Evolutionary conservation across 225 moss, liverwort and hornwort species (phyloP).

Genomic region (Climacium dendroides): DNA sequence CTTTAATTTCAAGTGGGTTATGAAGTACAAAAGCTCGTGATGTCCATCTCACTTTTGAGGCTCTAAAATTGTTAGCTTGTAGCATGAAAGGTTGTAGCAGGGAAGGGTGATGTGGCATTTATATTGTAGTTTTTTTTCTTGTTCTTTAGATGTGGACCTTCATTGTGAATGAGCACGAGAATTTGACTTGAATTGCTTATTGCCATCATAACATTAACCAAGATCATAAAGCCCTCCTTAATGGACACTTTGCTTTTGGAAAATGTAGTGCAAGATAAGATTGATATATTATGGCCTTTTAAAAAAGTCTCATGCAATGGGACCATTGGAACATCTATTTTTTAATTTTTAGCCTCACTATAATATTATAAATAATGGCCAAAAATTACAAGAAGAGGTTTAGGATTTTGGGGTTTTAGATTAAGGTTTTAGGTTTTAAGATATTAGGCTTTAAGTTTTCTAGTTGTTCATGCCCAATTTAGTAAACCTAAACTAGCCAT

Average conservation of each 20-base stretch:
- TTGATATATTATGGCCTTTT: rapidly evolving
- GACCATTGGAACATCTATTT: not conserved
- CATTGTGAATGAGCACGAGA: not conserved
- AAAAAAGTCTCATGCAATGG: not conserved
- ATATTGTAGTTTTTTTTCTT: not conserved
- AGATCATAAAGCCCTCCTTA: not conserved
- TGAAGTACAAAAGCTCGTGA: not conserved
- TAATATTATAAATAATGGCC: not conserved
- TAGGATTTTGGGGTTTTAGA: not conserved
- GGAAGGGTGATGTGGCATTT: rapidly evolving
- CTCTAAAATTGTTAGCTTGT: not conserved
- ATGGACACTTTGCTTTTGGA: rapidly evolving
- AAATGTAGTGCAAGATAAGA: not conserved
- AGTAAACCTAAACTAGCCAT: rapidly evolving
- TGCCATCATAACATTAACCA: not conserved
- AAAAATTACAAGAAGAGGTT: not conserved
- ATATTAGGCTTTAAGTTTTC: not conserved
- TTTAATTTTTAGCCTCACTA: not conserved
- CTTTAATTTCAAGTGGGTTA: rapidly evolving
- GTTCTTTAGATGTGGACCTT: not conserved
- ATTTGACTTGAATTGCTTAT: not conserved
- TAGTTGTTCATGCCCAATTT: too few species aligned
- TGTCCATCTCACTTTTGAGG: rapidly evolving
- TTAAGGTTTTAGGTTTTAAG: not conserved
- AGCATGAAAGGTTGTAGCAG: too few species aligned